Percentiles rank a stretch among this genome's conserved stretches.
These are phyloP conservation scores for Tylopilus vinaceipallidus DNA, from an alignment of 768 basidiomycete species.

Conservation along the genomic window DNA sequence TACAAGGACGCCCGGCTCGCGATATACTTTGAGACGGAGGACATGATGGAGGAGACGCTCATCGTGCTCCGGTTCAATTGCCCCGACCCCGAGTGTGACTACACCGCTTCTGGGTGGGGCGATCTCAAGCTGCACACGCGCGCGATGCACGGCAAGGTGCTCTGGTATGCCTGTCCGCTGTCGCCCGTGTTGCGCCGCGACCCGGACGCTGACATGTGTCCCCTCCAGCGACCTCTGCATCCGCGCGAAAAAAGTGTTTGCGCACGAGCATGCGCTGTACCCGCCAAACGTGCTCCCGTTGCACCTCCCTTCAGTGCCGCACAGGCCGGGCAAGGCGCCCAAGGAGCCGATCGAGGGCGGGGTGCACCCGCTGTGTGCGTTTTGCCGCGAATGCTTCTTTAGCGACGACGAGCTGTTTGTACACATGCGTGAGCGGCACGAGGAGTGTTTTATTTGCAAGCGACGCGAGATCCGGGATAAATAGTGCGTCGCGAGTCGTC, in stretches of 20 bases:
- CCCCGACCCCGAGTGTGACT: slow-evolving; percentile 79
- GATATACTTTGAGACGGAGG: slow-evolving; percentile 84
- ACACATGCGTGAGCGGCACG: slow-evolving; percentile 92
- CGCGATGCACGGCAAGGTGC: slow-evolving; percentile 66
- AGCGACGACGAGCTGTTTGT: slow-evolving; percentile 89
- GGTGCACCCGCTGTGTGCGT: slow-evolving; percentile 77
- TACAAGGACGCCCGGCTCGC: slow-evolving; percentile 71
- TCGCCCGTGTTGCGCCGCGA: too few relatives aligned
- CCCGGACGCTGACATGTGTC: neutral
- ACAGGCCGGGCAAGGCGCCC: slow-evolving; percentile 36
- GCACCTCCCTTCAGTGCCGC: slow-evolving; percentile 75
- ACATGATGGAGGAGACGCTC: slow-evolving; percentile 94
- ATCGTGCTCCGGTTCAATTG: slow-evolving; percentile 94
- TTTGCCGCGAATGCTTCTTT: slow-evolving; percentile 93
- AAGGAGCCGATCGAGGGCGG: slow-evolving; percentile 68
- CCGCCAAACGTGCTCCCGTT: slow-evolving; percentile 56
- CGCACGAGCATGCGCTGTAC: slow-evolving; percentile 92
- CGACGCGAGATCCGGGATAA: slow-evolving; percentile 74
- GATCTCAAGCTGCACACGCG: slow-evolving; percentile 86
- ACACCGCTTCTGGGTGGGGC: slow-evolving; percentile 83
- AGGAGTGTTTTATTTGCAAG: slow-evolving; percentile 96
- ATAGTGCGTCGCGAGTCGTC: slow-evolving; percentile 67
- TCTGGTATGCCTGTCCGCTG: slow-evolving; percentile 58
- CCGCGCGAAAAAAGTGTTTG: slow-evolving; percentile 87
- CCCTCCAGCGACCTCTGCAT: slow-evolving; percentile 77